Evolutionary conservation across 345 rosid genomes (phyloP).

Genomic region (Boechera divaricarpa): DNA sequence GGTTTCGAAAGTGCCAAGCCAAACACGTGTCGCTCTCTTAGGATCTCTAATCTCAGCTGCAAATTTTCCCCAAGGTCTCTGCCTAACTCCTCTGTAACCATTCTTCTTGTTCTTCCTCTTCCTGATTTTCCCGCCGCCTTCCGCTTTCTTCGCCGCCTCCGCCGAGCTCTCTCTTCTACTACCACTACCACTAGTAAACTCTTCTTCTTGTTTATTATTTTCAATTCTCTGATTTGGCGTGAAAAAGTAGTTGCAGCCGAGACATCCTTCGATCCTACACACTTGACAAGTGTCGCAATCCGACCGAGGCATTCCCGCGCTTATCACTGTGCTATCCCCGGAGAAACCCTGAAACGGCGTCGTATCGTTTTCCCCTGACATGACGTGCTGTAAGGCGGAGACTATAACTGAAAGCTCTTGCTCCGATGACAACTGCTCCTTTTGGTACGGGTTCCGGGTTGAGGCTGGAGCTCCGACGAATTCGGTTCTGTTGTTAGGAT

Average conservation of each 20-base stretch:
- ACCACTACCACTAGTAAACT: not conserved
- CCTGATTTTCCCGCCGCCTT: constrained; percentile 43
- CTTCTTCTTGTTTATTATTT: constrained; percentile 16
- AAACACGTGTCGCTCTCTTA: constrained; percentile 70
- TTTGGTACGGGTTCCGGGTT: constrained; percentile 24
- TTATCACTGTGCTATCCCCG: constrained; percentile 38
- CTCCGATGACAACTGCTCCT: constrained; percentile 54
- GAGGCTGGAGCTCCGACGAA: constrained; percentile 24
- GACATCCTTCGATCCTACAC: constrained; percentile 70
- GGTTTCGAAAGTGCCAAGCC: constrained; percentile 93
- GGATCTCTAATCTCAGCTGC: constrained; percentile 99
- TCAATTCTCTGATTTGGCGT: constrained; percentile 50
- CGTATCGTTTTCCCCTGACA: constrained; percentile 38
- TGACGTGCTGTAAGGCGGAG: constrained; percentile 47
- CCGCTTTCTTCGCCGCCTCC: constrained; percentile 14
- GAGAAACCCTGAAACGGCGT: constrained; percentile 14
- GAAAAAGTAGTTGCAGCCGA: constrained; percentile 80
- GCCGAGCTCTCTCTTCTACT: constrained; percentile 16
- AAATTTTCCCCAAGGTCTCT: constrained; percentile 98
- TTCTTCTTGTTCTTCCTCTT: constrained; percentile 58
- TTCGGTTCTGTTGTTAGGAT: constrained; percentile 44
- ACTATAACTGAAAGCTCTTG: constrained; percentile 76
- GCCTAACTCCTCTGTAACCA: constrained; percentile 90
- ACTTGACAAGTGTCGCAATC: constrained; percentile 64
- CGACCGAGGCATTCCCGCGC: constrained; percentile 47